Evolutionary conservation across 2,329 filamentous ascomycete species (phyloP), one percentile per base, ranked within the genome.

Genomic region (Pseudonectria foliicola): DNA sequence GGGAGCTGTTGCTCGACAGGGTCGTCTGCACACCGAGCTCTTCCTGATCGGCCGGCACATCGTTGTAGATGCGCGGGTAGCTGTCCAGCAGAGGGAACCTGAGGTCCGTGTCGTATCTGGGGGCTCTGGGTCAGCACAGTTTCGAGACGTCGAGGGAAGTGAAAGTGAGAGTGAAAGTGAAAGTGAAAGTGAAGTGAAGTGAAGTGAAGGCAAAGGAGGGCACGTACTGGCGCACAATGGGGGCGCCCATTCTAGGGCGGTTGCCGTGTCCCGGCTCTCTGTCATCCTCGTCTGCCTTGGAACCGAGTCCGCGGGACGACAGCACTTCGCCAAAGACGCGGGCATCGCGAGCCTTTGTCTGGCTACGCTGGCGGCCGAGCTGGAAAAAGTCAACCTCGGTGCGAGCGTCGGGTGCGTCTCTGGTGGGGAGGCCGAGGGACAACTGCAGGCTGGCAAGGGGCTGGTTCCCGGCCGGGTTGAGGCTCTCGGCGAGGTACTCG

Each of bases 81-180:
- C 87, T 94, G 54, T 92, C 80, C 24, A 94, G 71, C 18, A 89
- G 54, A 2, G 90, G 88, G 52, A 88, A 92, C 2, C 73, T 64
- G 7, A 90, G 67, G 3, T 61, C 29, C 7, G 69, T 64, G 37
- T 68, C 62, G 49, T 75, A 78, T 21, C 57, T 61, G 15, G 29
- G 21, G 23, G 13, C 10, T 5, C 18, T 45, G 16, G 6, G 27
- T 25, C 21, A 30, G 13, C 27, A 13, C 10, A 29, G 11, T 4
- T 8, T 35, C 29, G 11, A 27, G n/a, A n/a, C n/a, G n/a, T n/a
- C n/a, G n/a, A n/a, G n/a, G n/a, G n/a, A n/a, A n/a, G n/a, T n/a
- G n/a, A n/a, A n/a, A n/a, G n/a, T n/a, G n/a, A n/a, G n/a, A n/a
- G n/a, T n/a, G n/a, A n/a, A n/a, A n/a, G n/a, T n/a, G n/a, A n/a